Percentiles rank a stretch among this genome's conserved stretches.
Conservation (phyloP, 2,329 filamentous ascomycete species). For the Fusarium odoratissimum region DNA sequence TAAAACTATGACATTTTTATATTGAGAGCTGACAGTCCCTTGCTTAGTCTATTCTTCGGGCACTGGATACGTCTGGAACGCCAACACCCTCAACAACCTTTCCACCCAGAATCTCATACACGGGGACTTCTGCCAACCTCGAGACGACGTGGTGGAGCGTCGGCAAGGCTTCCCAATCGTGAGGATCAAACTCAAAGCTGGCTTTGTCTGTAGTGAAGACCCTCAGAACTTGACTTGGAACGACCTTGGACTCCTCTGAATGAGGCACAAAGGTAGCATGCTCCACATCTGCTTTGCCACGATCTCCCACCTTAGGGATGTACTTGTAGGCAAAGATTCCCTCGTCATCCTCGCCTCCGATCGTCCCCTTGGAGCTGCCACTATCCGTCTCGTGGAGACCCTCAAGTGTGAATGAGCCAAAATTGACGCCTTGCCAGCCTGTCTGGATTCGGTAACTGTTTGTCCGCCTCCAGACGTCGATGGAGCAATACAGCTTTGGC, state of each 20-base stretch:
- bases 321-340: not conserved
- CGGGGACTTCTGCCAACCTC: not conserved
- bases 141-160: not conserved
- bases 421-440: not conserved
- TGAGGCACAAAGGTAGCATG: constrained; percentile 1
- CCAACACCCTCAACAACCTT: not conserved
- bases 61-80: not conserved
- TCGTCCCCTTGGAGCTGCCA: not conserved
- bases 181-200: not conserved
- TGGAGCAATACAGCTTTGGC: constrained; percentile 7
- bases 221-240: not conserved
- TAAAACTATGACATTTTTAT: not conserved
- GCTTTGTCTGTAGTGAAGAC: not conserved
- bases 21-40: fast-evolving
- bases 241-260: not conserved
- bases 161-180: not conserved
- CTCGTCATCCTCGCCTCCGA: not conserved
- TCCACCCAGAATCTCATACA: not conserved
- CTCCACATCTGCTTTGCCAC: not conserved
- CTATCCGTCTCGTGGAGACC: not conserved
- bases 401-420: not conserved
- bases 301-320: not conserved
- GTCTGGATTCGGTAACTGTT: constrained; percentile 1
- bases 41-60: not conserved
- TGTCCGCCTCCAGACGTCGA: not conserved